Evolutionary conservation across 208 protist genomes (phyloP), one percentile per base, ranked within the genome.

Genomic region (Leptomonas pyrrhocoris): DNA sequence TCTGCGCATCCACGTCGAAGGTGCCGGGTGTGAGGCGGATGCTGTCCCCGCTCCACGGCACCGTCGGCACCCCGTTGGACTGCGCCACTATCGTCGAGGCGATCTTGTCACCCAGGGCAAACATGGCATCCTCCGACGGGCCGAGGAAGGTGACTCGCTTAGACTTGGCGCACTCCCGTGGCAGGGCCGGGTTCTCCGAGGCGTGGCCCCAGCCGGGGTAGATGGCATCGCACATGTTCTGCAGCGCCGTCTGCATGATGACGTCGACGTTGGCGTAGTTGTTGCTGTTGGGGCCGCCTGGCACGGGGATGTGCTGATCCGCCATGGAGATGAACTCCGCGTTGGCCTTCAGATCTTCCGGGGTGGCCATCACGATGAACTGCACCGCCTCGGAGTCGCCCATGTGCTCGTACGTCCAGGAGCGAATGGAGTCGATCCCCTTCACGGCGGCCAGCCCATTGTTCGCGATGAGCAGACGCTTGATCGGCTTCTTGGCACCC

Each of bases 171-270:
- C 85, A 93, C 65, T 94, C 86, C 50, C 80, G 85, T n/a, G 98
- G 97, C 30, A 99, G 87, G 27, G 88, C 83, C 5, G 98, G 98
- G 80, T 99, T 99, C 71, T 99, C 98, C 13, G 92, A 98, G 15
- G 98, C 98, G 76, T 99, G 98, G 55, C 98, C 98, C 98, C 98
- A 99, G 23, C 98, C 98, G 21, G 98, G 94, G 89, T 98, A 99
- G 40, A 99, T 98, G 34, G 97, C 98, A 66, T 99, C 93, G 31
- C 86, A 93, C n/a, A 73, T 78, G 63, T 80, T 86, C 63, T 94
- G 85, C 66, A 97, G 64, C n/a, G 98, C 98, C 18, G 98, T 96
- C 64, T 98, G 94, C 58, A 99, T 96, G 73, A 99, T 99, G 36
- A 99, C 86, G 57, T 98, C 92, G 13, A 99, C 98, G 84, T 99